A percentile compares a stretch with the other conserved stretches of the same genome.
phyloP scores from a whole-genome alignment of 768 basidiomycete genomes.

The Hydnomerulius pinastri region DNA sequence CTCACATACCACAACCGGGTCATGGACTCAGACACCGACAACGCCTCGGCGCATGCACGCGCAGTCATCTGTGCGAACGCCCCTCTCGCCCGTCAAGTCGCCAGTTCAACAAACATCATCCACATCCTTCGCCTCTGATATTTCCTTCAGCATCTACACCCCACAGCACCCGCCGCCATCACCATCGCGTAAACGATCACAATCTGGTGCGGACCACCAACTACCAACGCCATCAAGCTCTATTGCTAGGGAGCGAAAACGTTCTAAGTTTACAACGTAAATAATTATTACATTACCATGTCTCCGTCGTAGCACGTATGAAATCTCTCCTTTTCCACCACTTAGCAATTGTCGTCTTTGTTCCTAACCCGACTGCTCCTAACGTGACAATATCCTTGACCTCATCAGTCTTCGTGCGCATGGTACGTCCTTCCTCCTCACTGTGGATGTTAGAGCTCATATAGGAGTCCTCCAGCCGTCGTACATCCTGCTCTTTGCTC shows the following conservation, averaged over 20 bases:
- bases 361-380: not conserved
- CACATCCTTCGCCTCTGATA: too few species aligned
- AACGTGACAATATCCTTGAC: not conserved
- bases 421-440: not conserved
- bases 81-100: not conserved
- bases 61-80: not conserved
- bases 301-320: not conserved
- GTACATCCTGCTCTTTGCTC: slow-evolving; percentile 12
- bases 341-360: not conserved
- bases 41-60: not conserved
- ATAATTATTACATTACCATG: not conserved
- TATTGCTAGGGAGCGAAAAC: not conserved
- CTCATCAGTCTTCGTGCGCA: not conserved
- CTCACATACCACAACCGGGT: not conserved
- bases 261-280: not conserved
- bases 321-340: slow-evolving; percentile 7
- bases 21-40: too few species aligned
- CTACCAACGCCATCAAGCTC: not conserved
- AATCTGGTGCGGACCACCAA: not conserved
- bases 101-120: not conserved
- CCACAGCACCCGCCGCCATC: not conserved
- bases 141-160: not conserved
- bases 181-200: not conserved
- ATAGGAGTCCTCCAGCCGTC: slow-evolving; percentile 2
- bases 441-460: not conserved